Percentiles rank a stretch among this genome's conserved stretches.
These are phyloP conservation scores for Coemansia sp. DNA, from an alignment of 192 early-diverging fungal genomes.

Conservation along the genomic window DNA sequence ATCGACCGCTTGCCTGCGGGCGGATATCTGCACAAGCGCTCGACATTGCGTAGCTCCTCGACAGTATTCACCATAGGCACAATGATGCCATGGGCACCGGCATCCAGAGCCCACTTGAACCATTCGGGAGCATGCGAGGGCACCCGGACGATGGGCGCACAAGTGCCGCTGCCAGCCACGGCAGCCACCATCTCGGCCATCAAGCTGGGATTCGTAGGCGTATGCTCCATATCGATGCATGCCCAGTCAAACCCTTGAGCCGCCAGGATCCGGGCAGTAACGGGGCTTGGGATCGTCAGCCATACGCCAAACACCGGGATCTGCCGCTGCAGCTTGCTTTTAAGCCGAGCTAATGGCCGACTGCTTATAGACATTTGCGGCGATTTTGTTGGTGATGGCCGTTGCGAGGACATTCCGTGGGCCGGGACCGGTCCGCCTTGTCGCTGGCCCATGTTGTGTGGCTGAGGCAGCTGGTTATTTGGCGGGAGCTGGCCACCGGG, in stretches of 20 bases:
- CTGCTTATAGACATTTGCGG: constrained; percentile 8
- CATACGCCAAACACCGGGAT: constrained; percentile 48
- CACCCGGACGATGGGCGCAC: constrained; percentile 49
- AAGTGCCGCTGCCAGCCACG: constrained; percentile 50
- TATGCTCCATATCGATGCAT: constrained; percentile 55
- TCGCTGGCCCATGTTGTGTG: constrained; percentile 14
- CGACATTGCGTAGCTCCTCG: constrained; percentile 39
- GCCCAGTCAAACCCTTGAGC: constrained; percentile 54
- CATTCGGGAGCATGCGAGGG: constrained; percentile 51
- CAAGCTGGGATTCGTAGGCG: constrained; percentile 42
- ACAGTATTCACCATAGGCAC: constrained; percentile 47
- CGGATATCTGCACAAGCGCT: constrained; percentile 38
- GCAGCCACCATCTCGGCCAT: constrained; percentile 56
- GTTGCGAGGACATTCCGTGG: constrained; percentile 7
- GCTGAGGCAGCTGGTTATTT: not conserved
- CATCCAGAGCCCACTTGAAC: constrained; percentile 54
- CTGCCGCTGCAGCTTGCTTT: constrained; percentile 31
- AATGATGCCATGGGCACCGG: constrained; percentile 49
- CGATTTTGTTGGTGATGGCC: constrained; percentile 20
- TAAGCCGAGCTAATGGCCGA: constrained; percentile 26
- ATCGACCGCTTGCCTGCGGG: constrained; percentile 43
- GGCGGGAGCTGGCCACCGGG: constrained; percentile 9
- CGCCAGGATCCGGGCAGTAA: constrained; percentile 47
- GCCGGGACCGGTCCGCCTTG: constrained; percentile 9
- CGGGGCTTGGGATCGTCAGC: constrained; percentile 49